Evolutionary conservation across 1,284 basidiomycete genomes (phyloP).

Genomic region (Moesziomyces antarcticus): DNA sequence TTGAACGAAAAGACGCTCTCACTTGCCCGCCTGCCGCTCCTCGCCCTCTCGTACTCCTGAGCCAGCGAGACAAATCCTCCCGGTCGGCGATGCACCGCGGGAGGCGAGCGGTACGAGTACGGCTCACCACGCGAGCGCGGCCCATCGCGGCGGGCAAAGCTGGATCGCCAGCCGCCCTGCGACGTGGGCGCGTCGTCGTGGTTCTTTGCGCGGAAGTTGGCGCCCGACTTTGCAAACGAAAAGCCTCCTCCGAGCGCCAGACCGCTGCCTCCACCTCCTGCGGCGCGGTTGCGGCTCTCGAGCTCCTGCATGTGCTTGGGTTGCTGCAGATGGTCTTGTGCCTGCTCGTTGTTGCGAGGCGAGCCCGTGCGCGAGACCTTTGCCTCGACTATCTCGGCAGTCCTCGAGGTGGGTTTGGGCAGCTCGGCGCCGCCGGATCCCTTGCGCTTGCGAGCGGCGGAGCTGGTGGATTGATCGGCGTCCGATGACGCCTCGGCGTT

Average conservation of each 20-base stretch:
- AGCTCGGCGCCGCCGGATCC: conserved; percentile 16
- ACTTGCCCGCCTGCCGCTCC: conserved; percentile 21
- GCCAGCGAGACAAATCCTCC: conserved; percentile 48
- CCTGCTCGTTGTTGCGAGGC: conserved; percentile 8
- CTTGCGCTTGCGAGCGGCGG: conserved; percentile 36
- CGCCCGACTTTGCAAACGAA: conserved; percentile 42
- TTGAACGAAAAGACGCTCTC: conserved; percentile 33
- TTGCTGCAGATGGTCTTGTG: conserved; percentile 10
- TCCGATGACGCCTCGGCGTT: conserved; percentile 16
- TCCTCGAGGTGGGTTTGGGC: conserved; percentile 30
- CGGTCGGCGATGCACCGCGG: conserved; percentile 37
- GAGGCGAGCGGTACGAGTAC: conserved; percentile 25
- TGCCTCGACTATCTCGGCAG: conserved; percentile 14
- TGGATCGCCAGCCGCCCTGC: conserved; percentile 12
- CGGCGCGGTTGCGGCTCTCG: conserved; percentile 10
- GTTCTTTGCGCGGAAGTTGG: conserved; percentile 36
- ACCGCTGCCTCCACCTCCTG: conserved; percentile 16
- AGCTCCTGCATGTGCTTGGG: conserved; percentile 44
- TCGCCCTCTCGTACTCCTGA: conserved; percentile 35
- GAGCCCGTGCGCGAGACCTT: conserved; percentile 24
- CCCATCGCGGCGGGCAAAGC: conserved; percentile 17
- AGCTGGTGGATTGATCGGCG: conserved; percentile 11
- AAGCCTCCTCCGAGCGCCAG: conserved; percentile 47
- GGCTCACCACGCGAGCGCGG: conserved; percentile 10
- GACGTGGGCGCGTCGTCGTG: conserved; percentile 8